Percentiles rank a stretch among this genome's conserved stretches.
Conservation (phyloP, 2,329 filamentous ascomycete genomes). For the Microascus cirrosus region DNA sequence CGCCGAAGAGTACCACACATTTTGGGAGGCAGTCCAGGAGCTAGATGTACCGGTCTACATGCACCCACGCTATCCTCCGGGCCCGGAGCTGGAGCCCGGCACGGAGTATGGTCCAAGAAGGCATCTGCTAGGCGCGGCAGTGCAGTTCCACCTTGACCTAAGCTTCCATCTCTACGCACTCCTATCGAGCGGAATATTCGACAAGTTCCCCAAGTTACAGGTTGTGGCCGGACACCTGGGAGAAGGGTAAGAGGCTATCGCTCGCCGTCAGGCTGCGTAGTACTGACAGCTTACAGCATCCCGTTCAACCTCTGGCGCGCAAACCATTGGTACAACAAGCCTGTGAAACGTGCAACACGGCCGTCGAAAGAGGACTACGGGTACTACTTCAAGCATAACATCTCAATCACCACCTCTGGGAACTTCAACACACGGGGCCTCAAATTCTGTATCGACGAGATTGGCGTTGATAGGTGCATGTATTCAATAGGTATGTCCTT, state of each 20-base stretch:
- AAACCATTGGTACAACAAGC: constrained; percentile 32
- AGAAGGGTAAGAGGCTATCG: constrained; percentile 19
- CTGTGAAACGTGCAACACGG: constrained; percentile 21
- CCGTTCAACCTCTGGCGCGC: constrained; percentile 29
- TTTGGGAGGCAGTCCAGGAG: constrained; percentile 19
- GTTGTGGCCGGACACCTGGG: constrained; percentile 30
- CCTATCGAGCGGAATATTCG: constrained; percentile 29
- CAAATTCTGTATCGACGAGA: constrained; percentile 26
- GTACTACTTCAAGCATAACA: constrained; percentile 26
- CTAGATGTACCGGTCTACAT: constrained; percentile 22
- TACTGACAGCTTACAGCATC: constrained; percentile 15
- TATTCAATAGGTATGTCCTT: constrained; percentile 24
- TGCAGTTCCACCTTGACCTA: constrained; percentile 28
- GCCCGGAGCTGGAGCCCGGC: constrained; percentile 14
- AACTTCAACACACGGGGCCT: constrained; percentile 26
- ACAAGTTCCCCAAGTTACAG: constrained; percentile 26
- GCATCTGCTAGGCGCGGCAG: constrained; percentile 21
- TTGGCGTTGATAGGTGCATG: constrained; percentile 24
- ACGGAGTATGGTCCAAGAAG: constrained; percentile 16
- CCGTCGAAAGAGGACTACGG: constrained; percentile 27
- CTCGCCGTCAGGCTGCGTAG: neutral
- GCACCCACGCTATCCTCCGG: constrained; percentile 19
- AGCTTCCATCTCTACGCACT: constrained; percentile 32
- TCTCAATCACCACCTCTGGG: constrained; percentile 28
- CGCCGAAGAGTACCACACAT: constrained; percentile 15